phyloP scores from a whole-genome alignment of 2,329 filamentous ascomycete genomes.

The Cercospora canescens region DNA sequence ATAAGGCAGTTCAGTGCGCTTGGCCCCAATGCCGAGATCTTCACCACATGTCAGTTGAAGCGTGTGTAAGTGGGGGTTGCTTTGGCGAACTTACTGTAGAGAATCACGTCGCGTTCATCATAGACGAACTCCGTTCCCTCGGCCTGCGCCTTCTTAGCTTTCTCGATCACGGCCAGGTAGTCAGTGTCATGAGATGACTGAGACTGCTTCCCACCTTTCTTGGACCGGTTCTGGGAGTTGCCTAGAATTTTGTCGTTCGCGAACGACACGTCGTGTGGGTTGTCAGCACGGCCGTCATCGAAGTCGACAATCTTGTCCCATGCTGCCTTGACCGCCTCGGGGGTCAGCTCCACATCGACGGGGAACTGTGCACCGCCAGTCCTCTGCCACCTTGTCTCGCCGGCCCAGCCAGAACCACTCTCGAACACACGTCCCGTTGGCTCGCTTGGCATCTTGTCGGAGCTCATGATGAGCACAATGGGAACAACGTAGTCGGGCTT shows the following conservation, averaged over 20 bases:
- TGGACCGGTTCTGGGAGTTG: slow-evolving; percentile 83
- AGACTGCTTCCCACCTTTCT: slow-evolving; percentile 48
- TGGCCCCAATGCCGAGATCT: slow-evolving; percentile 86
- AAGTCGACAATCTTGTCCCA: slow-evolving; percentile 84
- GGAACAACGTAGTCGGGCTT: slow-evolving; percentile 99
- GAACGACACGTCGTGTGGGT: slow-evolving; percentile 77
- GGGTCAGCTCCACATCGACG: slow-evolving; percentile 76
- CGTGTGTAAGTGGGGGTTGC: background rate
- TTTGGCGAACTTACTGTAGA: slow-evolving; percentile 66
- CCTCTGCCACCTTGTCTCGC: slow-evolving; percentile 91
- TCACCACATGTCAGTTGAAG: slow-evolving; percentile 24
- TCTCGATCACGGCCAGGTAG: slow-evolving; percentile 72
- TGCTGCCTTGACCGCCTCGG: slow-evolving; percentile 75
- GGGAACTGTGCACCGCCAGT: slow-evolving; percentile 89
- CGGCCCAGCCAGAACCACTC: slow-evolving; percentile 91
- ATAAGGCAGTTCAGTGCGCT: slow-evolving; percentile 81
- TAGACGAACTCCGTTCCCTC: slow-evolving; percentile 78
- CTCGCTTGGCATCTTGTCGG: slow-evolving; percentile 76
- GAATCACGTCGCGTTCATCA: slow-evolving; percentile 82
- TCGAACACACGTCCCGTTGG: slow-evolving; percentile 90
- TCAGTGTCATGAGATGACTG: slow-evolving; percentile 38
- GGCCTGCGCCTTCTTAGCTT: slow-evolving; percentile 69
- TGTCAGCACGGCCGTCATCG: slow-evolving; percentile 80
- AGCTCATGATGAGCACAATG: slow-evolving; percentile 81
- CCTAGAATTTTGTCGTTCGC: slow-evolving; percentile 77